A percentile compares a stretch with the other conserved stretches of the same genome.
Conservation (phyloP, 176 grass and related monocot species). For the Tuctoria greenei region DNA sequence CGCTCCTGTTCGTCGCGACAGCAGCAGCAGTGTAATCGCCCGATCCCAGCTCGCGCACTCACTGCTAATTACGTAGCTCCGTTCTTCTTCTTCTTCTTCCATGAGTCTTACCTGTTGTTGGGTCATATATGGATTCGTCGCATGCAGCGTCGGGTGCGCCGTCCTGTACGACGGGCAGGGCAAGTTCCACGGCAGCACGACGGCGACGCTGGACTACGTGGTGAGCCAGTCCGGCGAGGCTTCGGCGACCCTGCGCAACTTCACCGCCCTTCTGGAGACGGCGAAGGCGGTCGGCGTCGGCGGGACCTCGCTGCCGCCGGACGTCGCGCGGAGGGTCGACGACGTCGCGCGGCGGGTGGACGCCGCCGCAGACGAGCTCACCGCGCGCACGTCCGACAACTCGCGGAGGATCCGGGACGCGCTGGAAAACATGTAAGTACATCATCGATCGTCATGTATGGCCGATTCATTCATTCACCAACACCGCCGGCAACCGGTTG, state of each 20-base stretch:
- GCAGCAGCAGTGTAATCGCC: conserved; percentile 46
- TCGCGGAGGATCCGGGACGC: conserved; percentile 54
- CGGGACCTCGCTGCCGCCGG: conserved; percentile 15
- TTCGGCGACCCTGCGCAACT: conserved; percentile 47
- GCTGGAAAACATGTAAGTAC: conserved; percentile 47
- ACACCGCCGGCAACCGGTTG: no score
- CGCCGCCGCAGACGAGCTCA: conserved; percentile 43
- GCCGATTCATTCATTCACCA: no score
- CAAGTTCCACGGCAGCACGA: conserved; percentile 55
- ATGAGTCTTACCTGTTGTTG: not conserved
- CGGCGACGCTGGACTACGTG: conserved; percentile 61
- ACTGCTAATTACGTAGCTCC: not conserved
- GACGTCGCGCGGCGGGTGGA: conserved; percentile 25
- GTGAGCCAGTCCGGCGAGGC: conserved; percentile 54
- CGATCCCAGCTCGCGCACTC: not conserved
- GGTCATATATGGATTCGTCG: not conserved
- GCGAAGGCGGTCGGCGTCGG: conserved; percentile 49
- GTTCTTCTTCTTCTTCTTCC: not conserved
- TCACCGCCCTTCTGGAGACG: conserved; percentile 48
- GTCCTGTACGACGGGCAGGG: conserved; percentile 68
- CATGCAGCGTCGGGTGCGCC: conserved; percentile 62
- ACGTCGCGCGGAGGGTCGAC: conserved; percentile 47
- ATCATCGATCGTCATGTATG: accelerated
- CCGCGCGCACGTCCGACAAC: conserved; percentile 52
- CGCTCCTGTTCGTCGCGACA: conserved; percentile 47